Conservation (phyloP, 176 grass and related monocot species). For the Oropetium thomaeum region DNA sequence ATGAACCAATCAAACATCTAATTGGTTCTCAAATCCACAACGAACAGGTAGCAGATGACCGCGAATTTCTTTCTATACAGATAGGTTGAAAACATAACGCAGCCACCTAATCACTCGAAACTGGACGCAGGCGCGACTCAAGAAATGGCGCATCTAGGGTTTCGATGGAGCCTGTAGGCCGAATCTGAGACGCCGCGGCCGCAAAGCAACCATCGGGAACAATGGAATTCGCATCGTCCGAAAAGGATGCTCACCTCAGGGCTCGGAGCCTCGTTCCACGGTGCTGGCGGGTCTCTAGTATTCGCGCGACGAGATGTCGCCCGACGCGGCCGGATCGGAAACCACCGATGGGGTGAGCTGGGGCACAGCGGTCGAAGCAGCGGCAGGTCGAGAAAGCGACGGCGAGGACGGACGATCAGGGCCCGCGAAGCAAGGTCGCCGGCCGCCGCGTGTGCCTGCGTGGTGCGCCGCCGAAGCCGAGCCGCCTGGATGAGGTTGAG, state of each 20-base stretch:
- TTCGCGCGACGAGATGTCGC: slow-evolving; percentile 17
- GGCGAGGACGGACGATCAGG: neutral
- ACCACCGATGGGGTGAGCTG: neutral
- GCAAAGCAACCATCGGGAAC: slow-evolving; percentile 6
- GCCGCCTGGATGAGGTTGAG: neutral
- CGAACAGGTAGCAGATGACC: slow-evolving; percentile 1
- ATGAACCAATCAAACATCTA: neutral
- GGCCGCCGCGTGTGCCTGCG: neutral
- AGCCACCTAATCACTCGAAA: slow-evolving; percentile 3
- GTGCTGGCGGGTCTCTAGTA: neutral
- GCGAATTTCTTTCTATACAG: neutral
- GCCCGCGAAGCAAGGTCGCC: neutral
- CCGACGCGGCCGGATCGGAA: slow-evolving; percentile 29
- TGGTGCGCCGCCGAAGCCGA: slow-evolving; percentile 18
- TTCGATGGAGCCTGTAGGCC: neutral
- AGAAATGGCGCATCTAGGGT: slow-evolving; percentile 26
- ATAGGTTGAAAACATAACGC: neutral
- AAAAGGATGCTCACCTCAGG: slow-evolving; percentile 9
- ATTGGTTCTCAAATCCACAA: neutral
- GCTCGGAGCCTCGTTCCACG: neutral
- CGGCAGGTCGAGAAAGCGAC: neutral
- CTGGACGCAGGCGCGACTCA: neutral
- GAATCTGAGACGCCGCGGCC: slow-evolving; percentile 32
- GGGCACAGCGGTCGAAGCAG: neutral
- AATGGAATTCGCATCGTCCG: neutral